Evolutionary conservation across 179 eudicot species (phyloP), one percentile per base, ranked within the genome.

Genomic region (Gypsophila paniculata): DNA sequence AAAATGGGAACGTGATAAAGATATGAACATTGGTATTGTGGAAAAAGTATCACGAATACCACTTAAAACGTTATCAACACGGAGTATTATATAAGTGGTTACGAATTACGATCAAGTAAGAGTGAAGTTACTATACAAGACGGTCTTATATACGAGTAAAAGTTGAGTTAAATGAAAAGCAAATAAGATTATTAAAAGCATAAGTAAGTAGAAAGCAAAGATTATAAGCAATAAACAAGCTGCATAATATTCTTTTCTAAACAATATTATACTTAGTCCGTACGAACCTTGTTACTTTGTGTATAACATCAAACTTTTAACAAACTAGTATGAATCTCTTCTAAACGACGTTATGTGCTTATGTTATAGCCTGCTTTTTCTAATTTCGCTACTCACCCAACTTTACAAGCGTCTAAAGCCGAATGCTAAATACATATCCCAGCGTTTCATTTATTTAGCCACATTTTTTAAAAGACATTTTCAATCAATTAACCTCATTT

Each of bases 131-230:
- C 8, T 9, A 42, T 42, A 9, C 6, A 9, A 42, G 46, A 42
- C 8, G 46, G 46, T 42, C 46, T 2, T 9, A 42, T 42, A 65
- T 5, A 26, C 38, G 34, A 1, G 19, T 23, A 57, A 42, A 8
- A 39, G 7, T 3, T 2, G 5, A 8, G 19, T 22, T 18, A 48
- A 61, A 8, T 34, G 13, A 49, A 73, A 65, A 38, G 67, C 34
- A 19, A 49, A 66, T 57, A 22, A 51, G 25, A 38, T 55, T 55
- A 70, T 68, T 78, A 70, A 75, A 75, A 67, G 68, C 46, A 67
- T 68, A 79, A 72, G 82, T 79, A 79, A 71, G 55, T 34, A 62
- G 42, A 19, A 79, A 79, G 79, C 79, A 79, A 75, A 74, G 75
- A 75, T 59, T 23, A 48, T 15, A 39, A 61, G 42, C 69, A 64